A percentile compares a stretch with the other conserved stretches of the same genome.
These are phyloP conservation scores for Flaveria robusta DNA, from an alignment of 129 eudicot genomes.

Conservation along the genomic window DNA sequence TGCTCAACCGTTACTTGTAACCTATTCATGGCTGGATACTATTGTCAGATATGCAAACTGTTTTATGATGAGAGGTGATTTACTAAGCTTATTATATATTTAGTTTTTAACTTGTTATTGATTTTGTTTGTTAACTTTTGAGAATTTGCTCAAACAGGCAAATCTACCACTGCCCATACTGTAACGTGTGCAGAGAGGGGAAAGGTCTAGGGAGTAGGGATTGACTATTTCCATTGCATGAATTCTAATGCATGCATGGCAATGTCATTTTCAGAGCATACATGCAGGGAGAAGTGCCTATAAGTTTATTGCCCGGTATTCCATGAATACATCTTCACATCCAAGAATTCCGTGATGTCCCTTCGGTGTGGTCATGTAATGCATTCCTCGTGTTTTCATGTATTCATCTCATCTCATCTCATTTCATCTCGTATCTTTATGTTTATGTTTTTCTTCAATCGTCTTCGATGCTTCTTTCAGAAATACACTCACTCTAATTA, in stretches of 20 bases:
- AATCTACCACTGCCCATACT: conserved; percentile 94
- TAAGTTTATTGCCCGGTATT: conserved; percentile 91
- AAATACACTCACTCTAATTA: conserved; percentile 70
- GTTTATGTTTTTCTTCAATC: not conserved
- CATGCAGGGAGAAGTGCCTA: conserved; percentile 85
- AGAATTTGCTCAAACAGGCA: conserved; percentile 50
- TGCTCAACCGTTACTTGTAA: conserved; percentile 69
- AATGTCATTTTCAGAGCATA: conserved; percentile 56
- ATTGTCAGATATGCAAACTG: conserved; percentile 80
- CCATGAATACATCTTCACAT: conserved; percentile 84
- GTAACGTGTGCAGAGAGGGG: conserved; percentile 93
- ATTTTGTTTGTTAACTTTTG: conserved; percentile 6
- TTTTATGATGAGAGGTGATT: conserved; percentile 87
- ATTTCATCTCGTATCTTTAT: not conserved
- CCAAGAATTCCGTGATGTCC: conserved; percentile 75
- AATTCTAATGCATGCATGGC: conserved; percentile 95
- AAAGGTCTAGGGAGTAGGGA: conserved; percentile 86
- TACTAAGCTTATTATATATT: conserved; percentile 1
- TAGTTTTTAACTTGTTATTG: conserved; percentile 9
- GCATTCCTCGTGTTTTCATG: conserved; percentile 97
- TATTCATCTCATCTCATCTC: conserved; percentile 1
- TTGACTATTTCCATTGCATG: conserved; percentile 93
- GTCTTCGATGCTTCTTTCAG: conserved; percentile 40
- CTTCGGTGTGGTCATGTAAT: conserved; percentile 90
- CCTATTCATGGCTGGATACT: conserved; percentile 84